Percentiles rank a stretch among this genome's conserved stretches.
phyloP scores from a whole-genome alignment of 805 yeast genomes.

The Candida hispaniensis region DNA sequence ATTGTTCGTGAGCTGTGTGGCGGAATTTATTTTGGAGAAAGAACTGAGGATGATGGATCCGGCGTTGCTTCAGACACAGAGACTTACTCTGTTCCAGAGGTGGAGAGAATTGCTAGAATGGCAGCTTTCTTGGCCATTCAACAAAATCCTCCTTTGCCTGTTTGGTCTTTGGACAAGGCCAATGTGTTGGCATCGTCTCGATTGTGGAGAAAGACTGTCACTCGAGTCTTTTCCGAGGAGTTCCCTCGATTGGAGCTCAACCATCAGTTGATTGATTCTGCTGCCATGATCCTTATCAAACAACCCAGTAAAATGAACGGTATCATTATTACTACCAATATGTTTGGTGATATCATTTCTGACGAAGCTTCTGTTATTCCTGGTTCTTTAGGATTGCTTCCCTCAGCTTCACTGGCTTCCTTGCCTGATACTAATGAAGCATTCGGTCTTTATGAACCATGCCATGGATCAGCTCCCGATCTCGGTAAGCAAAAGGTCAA shows the following conservation, averaged over 20 bases:
- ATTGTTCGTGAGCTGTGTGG: slow-evolving; percentile 97
- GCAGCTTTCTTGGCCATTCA: slow-evolving; percentile 95
- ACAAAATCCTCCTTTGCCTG: slow-evolving; percentile 83
- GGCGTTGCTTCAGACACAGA: slow-evolving; percentile 92
- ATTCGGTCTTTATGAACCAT: slow-evolving; percentile 94
- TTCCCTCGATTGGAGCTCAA: slow-evolving; percentile 81
- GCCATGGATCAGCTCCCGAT: slow-evolving; percentile 98
- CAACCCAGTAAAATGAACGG: slow-evolving; percentile 88
- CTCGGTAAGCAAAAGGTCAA: slow-evolving; percentile 78
- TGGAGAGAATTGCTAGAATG: slow-evolving; percentile 93
- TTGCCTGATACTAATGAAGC: slow-evolving; percentile 91
- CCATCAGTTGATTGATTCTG: slow-evolving; percentile 96
- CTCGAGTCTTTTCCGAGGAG: slow-evolving; percentile 70
- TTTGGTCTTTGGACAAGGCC: slow-evolving; percentile 96
- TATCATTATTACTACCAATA: slow-evolving; percentile 81
- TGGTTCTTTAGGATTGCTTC: slow-evolving; percentile 90
- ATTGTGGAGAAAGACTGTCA: slow-evolving; percentile 91
- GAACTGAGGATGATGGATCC: slow-evolving; percentile 81
- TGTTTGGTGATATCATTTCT: slow-evolving; percentile 97
- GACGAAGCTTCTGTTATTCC: slow-evolving; percentile 98
- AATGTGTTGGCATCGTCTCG: slow-evolving; percentile 94
- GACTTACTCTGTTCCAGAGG: slow-evolving; percentile 81
- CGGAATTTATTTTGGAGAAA: slow-evolving; percentile 94
- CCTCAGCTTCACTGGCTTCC: slow-evolving; percentile 95
- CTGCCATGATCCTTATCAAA: slow-evolving; percentile 95